phyloP scores from a whole-genome alignment of 345 rosid genomes.

The Nasturtium officinale region DNA sequence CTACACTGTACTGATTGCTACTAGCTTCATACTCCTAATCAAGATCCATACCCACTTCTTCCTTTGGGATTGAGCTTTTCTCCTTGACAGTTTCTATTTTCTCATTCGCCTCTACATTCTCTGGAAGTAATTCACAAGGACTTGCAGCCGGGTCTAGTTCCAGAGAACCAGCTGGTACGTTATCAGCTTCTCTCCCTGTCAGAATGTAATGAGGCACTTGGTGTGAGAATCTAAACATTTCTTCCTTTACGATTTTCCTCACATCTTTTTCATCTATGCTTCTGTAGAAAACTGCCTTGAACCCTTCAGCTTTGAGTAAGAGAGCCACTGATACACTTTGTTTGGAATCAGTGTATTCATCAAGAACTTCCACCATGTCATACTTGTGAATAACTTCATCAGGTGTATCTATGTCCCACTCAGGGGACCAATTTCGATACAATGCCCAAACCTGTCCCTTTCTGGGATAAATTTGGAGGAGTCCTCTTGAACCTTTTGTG shows the following conservation, averaged over 20 bases:
- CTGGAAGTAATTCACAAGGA: conserved; percentile 61
- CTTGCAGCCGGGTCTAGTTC: conserved; percentile 97
- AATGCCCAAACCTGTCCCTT: conserved; percentile 94
- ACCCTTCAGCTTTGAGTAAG: conserved; percentile 75
- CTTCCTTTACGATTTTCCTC: conserved; percentile 60
- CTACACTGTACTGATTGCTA: conserved; percentile 36
- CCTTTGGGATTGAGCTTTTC: conserved; percentile 17
- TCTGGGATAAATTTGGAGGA: conserved; percentile 65
- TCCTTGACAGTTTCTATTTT: conserved; percentile 17
- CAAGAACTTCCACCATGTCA: conserved; percentile 91
- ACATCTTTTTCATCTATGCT: conserved; percentile 49
- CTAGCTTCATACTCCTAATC: conserved; percentile 24
- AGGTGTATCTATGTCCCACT: conserved; percentile 73
- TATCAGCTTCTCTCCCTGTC: conserved; percentile 72
- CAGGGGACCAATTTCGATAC: conserved; percentile 81
- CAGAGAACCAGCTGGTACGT: conserved; percentile 65
- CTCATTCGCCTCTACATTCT: conserved; percentile 19
- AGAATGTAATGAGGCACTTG: conserved; percentile 81
- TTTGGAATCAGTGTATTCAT: conserved; percentile 62
- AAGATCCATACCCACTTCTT: conserved; percentile 15
- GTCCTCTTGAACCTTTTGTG: conserved; percentile 70
- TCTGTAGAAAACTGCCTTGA: conserved; percentile 64
- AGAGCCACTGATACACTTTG: conserved; percentile 58
- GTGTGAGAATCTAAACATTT: conserved; percentile 94
- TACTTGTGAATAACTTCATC: conserved; percentile 72